A percentile compares a stretch with the other conserved stretches of the same genome.
Evolutionary conservation across 306 rosid genomes (phyloP).

Genomic region (Malus orientalis): DNA sequence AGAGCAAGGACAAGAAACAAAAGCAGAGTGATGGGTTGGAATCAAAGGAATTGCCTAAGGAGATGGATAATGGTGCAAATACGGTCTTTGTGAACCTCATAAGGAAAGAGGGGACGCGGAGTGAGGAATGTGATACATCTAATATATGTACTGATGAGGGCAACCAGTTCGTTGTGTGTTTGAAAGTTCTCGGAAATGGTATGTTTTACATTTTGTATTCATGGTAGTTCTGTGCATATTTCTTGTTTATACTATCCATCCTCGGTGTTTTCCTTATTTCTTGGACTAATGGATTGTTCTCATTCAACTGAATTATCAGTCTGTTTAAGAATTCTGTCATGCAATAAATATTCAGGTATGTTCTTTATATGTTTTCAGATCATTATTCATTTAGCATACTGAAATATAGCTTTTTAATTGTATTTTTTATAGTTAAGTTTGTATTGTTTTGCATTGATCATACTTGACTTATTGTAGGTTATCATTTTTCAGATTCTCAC

Average conservation of each 20-base stretch:
- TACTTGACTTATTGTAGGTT: background rate
- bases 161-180: constrained; percentile 35
- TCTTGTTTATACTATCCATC: background rate
- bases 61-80: constrained; percentile 13
- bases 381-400: background rate
- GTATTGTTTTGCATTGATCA: background rate
- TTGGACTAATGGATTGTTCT: background rate
- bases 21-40: constrained; percentile 3
- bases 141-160: constrained; percentile 29
- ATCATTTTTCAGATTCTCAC: constrained; percentile 33
- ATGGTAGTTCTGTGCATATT: background rate
- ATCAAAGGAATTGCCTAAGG: constrained; percentile 11
- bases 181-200: constrained; percentile 52
- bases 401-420: background rate
- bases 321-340: background rate
- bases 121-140: constrained; percentile 40
- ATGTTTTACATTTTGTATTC: background rate
- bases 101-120: constrained; percentile 17
- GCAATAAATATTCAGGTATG: background rate
- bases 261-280: background rate
- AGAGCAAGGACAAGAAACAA: constrained; percentile 11
- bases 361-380: background rate
- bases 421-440: background rate
- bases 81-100: background rate
- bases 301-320: background rate